Percentiles rank a stretch among this genome's conserved stretches.
Conservation (phyloP, 73 alveolate species). For the Breviolum minutum region DNA sequence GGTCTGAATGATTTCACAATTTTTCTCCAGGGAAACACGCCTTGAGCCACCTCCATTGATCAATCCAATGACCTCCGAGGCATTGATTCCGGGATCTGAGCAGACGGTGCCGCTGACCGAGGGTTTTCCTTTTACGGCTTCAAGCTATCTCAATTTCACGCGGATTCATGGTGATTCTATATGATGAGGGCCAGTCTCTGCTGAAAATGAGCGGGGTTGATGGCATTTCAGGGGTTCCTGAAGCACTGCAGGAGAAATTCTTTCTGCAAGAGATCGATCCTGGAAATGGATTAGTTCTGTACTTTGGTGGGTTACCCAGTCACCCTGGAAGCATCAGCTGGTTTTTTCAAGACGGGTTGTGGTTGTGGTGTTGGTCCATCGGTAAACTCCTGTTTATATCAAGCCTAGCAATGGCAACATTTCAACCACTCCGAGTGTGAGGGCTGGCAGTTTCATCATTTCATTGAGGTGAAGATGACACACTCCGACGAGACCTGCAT, state of each 20-base stretch:
- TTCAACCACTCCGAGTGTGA: too few species aligned
- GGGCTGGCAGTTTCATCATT: too few species aligned
- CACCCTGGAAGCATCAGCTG: background rate
- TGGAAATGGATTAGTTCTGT: slow-evolving; percentile 60
- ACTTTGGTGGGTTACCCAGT: slow-evolving; percentile 41
- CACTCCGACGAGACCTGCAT: slow-evolving; percentile 56
- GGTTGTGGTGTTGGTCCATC: too few species aligned
- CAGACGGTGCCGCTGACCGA: slow-evolving; percentile 56
- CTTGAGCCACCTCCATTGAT: background rate
- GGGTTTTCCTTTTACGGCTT: background rate
- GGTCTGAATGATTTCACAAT: background rate
- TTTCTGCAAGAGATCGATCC: slow-evolving; percentile 76
- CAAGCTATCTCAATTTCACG: background rate
- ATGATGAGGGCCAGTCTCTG: background rate
- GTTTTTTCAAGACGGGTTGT: background rate
- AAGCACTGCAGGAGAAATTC: slow-evolving; percentile 41
- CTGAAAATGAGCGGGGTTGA: too few species aligned
- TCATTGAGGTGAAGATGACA: slow-evolving; percentile 36
- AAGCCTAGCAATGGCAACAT: too few species aligned
- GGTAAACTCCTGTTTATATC: too few species aligned
- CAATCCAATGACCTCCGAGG: background rate
- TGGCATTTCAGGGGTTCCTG: background rate
- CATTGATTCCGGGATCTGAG: slow-evolving; percentile 69
- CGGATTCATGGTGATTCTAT: background rate
- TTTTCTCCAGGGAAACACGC: background rate